Evolutionary conservation across 352 stramenopile genomes (phyloP), one percentile per base, ranked within the genome.

Genomic region (Saprolegnia diclina): DNA sequence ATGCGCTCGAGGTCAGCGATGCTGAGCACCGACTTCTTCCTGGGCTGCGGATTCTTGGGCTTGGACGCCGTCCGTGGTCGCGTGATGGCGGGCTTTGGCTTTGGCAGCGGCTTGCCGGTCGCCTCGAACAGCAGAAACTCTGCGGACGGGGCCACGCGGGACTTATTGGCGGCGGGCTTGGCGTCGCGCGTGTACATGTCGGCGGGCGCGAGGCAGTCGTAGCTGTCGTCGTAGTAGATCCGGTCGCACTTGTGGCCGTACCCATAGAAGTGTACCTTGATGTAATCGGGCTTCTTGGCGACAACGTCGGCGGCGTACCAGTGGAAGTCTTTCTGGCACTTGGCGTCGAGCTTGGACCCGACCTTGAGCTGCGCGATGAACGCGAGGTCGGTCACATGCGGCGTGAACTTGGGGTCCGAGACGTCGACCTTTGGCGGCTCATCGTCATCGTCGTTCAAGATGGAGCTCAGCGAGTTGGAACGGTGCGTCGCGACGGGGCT

Each of bases 261-360:
- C 4, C 59, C 59, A 5, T 40, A 4, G 32, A 65, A 67, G 45
- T 65, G 44, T 5, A 72, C 57, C 56, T 67, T 59, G 35, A 72
- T 29, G 5, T 50, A 56, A 16, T 57, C 57, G 24, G 56, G 18
- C 21, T 5, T 37, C 9, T 55, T 29, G 13, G 19, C 37, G 13
- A 67, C 5, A 38, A 72, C 54, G n/a, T 56, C 56, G 44, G 54
- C n/a, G 0, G 32, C 57, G 29, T 57, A 72, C 65, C 65, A 72
- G 32, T 64, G 48, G 21, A n/a, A 19, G 38, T 65, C 55, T 21
- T 55, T 45, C 5, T 38, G 21, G 24, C 65, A 72, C 42, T 67
- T 72, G 38, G 68, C 55, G 40, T 72, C 65, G 29, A 72, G 4
- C 4, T n/a, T 24, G 50, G 70, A 53, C 13, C 26, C 14, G n/a